A percentile compares a stretch with the other conserved stretches of the same genome.
Evolutionary conservation across 2,329 filamentous ascomycete genomes (phyloP).

Genomic region (Fusarium secorum): DNA sequence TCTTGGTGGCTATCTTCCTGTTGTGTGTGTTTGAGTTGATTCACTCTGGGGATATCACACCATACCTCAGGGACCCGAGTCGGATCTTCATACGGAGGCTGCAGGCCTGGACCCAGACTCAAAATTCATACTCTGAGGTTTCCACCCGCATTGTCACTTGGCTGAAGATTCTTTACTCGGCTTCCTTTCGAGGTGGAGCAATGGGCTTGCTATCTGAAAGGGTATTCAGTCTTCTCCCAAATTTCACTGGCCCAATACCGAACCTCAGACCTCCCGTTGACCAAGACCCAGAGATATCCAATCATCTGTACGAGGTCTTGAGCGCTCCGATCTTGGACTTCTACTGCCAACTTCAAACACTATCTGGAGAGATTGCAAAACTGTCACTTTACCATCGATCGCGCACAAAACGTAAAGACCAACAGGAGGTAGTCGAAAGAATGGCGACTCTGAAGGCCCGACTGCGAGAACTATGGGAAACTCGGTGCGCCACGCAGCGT

Average conservation of each 20-base stretch:
- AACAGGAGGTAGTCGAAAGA: not conserved
- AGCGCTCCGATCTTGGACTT: not conserved
- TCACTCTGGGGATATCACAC: not conserved
- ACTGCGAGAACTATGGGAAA: not conserved
- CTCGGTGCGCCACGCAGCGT: not conserved
- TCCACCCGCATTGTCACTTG: not conserved
- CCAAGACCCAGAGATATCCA: not conserved
- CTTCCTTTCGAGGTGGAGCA: not conserved
- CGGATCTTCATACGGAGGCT: not conserved
- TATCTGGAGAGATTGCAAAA: not conserved
- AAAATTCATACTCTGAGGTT: not conserved
- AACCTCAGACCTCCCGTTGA: not conserved
- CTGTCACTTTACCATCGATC: not conserved
- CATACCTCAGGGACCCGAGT: not conserved
- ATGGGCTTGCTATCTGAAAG: not conserved
- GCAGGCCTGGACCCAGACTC: accelerated
- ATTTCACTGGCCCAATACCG: not conserved
- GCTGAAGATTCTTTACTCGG: not conserved
- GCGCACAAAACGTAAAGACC: not conserved
- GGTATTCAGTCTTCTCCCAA: not conserved
- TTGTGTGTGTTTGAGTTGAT: not conserved
- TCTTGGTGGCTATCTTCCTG: not conserved
- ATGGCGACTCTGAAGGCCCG: not conserved
- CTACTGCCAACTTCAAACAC: not conserved
- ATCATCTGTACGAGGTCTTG: not conserved